Evolutionary conservation across 768 basidiomycete genomes (phyloP).

Genomic region (Phylloporus rhodoxanthus): DNA sequence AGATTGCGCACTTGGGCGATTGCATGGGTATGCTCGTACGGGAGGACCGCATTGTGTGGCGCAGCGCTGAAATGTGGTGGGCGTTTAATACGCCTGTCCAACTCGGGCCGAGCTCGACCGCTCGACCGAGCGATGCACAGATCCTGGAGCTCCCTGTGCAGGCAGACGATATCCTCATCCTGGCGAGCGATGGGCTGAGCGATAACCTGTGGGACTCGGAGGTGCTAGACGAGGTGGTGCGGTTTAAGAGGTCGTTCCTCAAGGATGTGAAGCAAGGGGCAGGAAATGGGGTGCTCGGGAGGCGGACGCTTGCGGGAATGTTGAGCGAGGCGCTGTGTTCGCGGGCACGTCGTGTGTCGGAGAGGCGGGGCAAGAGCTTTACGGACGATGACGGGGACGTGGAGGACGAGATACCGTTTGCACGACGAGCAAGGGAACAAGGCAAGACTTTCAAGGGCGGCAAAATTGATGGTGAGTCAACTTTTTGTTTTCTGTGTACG

Average conservation of each 20-base stretch:
- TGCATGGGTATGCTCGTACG: slow-evolving; percentile 86
- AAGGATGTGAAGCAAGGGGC: slow-evolving; percentile 14
- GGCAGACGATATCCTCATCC: slow-evolving; percentile 70
- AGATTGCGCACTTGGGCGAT: slow-evolving; percentile 82
- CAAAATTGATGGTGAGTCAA: slow-evolving; percentile 70
- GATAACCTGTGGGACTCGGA: slow-evolving; percentile 91
- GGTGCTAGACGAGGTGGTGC: slow-evolving; percentile 71
- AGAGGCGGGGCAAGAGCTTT: slow-evolving; percentile 33
- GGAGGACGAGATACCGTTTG: slow-evolving; percentile 72
- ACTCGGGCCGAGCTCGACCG: slow-evolving; percentile 56
- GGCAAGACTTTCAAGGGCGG: slow-evolving; percentile 73
- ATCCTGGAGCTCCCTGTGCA: slow-evolving; percentile 63
- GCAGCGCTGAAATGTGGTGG: slow-evolving; percentile 94
- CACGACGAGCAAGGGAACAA: slow-evolving; percentile 66
- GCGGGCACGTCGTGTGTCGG: slow-evolving; percentile 65
- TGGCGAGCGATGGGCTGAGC: slow-evolving; percentile 75
- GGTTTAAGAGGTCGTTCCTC: slow-evolving; percentile 44
- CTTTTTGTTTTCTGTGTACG: neutral
- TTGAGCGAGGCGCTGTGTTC: slow-evolving; percentile 78
- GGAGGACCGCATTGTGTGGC: slow-evolving; percentile 71
- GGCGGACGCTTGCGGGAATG: slow-evolving; percentile 59
- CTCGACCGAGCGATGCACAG: slow-evolving; percentile 62
- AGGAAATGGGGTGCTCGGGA: slow-evolving; percentile 33
- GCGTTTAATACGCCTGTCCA: slow-evolving; percentile 64
- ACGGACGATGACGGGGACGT: slow-evolving; percentile 25